Conservation (phyloP, 1,139 yeast species). For the Yamadazyma atmosphaerica region DNA sequence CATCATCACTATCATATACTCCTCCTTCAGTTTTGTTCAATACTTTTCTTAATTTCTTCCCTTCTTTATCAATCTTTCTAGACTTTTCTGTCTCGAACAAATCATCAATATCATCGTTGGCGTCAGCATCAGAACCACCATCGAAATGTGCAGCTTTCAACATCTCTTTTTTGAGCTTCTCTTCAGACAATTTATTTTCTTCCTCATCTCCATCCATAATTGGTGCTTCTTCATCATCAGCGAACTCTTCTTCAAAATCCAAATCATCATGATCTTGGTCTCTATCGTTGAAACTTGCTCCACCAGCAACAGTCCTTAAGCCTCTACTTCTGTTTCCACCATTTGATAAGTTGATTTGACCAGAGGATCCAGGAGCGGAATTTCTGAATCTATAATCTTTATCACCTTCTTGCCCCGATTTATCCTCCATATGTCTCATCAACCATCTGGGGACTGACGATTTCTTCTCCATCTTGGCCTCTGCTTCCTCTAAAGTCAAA, state of each 20-base stretch:
- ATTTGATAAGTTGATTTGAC: slow-evolving; percentile 9
- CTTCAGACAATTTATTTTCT: slow-evolving; percentile 87
- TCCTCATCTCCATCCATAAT: slow-evolving; percentile 96
- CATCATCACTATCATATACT: slow-evolving; percentile 76
- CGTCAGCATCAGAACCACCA: slow-evolving; percentile 60
- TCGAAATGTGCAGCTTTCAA: slow-evolving; percentile 75
- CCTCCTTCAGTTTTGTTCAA: slow-evolving; percentile 86
- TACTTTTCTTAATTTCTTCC: slow-evolving; percentile 80
- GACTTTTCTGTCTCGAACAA: slow-evolving; percentile 59
- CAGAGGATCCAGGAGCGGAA: slow-evolving; percentile 20
- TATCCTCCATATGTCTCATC: slow-evolving; percentile 84
- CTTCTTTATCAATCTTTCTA: slow-evolving; percentile 89
- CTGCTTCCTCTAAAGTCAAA: slow-evolving; percentile 93
- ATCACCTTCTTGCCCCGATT: slow-evolving; percentile 41
- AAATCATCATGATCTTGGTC: slow-evolving; percentile 89
- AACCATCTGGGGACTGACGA: slow-evolving; percentile 90
- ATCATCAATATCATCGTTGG: slow-evolving; percentile 56
- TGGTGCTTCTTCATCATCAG: slow-evolving; percentile 98
- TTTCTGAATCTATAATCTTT: slow-evolving; percentile 50
- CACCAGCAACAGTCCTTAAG: slow-evolving; percentile 62
- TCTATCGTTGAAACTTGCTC: slow-evolving; percentile 48
- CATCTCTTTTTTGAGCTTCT: slow-evolving; percentile 88
- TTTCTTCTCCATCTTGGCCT: slow-evolving; percentile 85
- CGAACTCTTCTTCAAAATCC: slow-evolving; percentile 95
- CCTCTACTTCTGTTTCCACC: slow-evolving; percentile 26